Percentiles rank a stretch among this genome's conserved stretches.
These are phyloP conservation scores for Geotrichum australiense DNA, from an alignment of 1,139 yeast species.

Conservation along the genomic window DNA sequence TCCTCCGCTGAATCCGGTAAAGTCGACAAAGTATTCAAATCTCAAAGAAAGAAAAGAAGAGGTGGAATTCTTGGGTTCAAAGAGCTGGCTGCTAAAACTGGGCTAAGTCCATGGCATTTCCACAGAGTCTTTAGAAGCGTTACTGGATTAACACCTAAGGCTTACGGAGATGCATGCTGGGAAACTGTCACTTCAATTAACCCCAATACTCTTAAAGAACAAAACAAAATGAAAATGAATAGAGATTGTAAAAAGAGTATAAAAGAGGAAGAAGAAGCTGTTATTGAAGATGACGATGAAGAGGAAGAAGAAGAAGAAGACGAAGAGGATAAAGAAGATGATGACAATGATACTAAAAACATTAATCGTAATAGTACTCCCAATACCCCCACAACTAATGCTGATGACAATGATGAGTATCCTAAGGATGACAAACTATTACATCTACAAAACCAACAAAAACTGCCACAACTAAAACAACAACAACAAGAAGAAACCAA, in stretches of 20 bases:
- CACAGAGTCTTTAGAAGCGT: constrained; percentile 83
- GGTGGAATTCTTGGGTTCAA: constrained; percentile 88
- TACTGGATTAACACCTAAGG: constrained; percentile 80
- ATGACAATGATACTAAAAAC: background rate
- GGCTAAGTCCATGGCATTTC: constrained; percentile 89
- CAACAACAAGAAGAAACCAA: background rate
- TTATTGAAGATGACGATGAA: background rate
- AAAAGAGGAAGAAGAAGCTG: constrained; percentile 1
- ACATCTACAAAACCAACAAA: no score
- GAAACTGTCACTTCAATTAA: constrained; percentile 45
- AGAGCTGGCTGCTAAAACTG: constrained; percentile 79
- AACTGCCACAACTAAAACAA: background rate
- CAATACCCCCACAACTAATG: background rate
- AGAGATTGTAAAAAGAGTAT: no score
- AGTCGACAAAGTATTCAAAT: constrained; percentile 26
- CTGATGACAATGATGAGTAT: no score
- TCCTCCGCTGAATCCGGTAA: constrained; percentile 52
- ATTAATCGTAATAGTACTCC: background rate
- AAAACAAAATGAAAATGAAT: constrained; percentile 1
- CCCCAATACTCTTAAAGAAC: constrained; percentile 8
- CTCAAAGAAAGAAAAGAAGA: constrained; percentile 53
- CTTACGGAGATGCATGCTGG: constrained; percentile 84
- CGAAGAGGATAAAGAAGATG: constrained; percentile 1
- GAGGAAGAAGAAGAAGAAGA: background rate
- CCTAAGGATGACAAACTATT: no score